These are phyloP conservation scores for Phialophora chinensis DNA, from an alignment of 2,329 filamentous ascomycete genomes.

Conservation along the genomic window DNA sequence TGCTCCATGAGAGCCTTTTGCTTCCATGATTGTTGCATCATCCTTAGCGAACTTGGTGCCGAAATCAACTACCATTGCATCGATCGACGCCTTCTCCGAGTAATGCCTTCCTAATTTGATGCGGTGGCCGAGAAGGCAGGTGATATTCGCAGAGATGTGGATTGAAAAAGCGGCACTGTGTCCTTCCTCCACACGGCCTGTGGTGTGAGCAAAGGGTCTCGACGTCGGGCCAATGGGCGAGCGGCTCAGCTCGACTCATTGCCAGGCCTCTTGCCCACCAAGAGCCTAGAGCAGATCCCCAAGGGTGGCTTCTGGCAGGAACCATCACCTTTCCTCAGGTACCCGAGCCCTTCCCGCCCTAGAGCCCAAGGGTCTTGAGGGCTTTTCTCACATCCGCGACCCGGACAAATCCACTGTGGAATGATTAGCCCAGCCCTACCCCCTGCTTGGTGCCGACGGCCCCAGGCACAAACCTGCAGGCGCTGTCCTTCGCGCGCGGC, in stretches of 20 bases:
- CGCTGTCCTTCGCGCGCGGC: conserved; percentile 30
- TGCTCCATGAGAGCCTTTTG: neutral
- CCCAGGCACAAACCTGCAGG: conserved; percentile 26
- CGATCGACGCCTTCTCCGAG: conserved; percentile 3
- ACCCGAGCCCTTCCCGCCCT: conserved; percentile 26
- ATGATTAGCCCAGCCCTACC: conserved; percentile 7
- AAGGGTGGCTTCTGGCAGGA: conserved; percentile 19
- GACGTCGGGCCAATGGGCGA: neutral
- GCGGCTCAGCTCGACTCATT: neutral
- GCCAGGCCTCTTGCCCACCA: conserved; percentile 4
- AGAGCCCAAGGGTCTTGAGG: conserved; percentile 10
- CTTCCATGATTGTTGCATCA: conserved; percentile 7
- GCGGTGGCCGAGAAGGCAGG: conserved; percentile 13
- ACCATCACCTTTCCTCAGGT: conserved; percentile 30
- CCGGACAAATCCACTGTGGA: conserved; percentile 20
- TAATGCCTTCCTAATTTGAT: conserved; percentile 13
- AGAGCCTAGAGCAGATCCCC: conserved; percentile 26
- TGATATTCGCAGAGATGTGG: neutral
- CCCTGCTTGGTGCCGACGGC: conserved; percentile 31
- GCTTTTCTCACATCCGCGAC: conserved; percentile 24
- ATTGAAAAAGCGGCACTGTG: conserved; percentile 11
- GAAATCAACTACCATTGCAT: neutral
- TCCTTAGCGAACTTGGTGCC: neutral
- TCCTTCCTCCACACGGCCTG: neutral
- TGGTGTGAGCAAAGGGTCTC: conserved; percentile 17